These are phyloP conservation scores for Centrapalus pauciflorus DNA, from an alignment of 129 eudicot genomes.

Conservation along the genomic window DNA sequence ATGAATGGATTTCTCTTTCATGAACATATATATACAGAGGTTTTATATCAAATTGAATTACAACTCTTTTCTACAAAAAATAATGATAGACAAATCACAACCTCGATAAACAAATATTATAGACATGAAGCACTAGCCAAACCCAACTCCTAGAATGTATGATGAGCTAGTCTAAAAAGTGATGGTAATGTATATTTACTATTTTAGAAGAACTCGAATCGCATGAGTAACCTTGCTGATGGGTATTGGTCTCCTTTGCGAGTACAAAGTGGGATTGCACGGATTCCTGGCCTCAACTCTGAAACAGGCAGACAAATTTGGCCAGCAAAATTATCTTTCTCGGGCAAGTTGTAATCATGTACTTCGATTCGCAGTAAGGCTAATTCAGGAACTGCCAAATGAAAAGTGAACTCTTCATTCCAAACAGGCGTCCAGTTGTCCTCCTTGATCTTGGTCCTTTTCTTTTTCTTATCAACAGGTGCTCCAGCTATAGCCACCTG, in stretches of 20 bases:
- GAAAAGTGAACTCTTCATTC: constrained; percentile 78
- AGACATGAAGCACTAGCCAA: constrained; percentile 15
- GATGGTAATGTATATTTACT: neutral
- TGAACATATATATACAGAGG: constrained; percentile 4
- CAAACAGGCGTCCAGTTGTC: constrained; percentile 75
- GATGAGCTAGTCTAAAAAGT: constrained; percentile 21
- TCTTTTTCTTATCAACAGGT: constrained; percentile 55
- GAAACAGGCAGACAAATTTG: constrained; percentile 78
- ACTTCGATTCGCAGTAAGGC: constrained; percentile 80
- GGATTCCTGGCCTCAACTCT: constrained; percentile 67
- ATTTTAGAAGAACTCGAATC: constrained; percentile 47
- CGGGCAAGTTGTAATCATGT: constrained; percentile 54
- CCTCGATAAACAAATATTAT: neutral
- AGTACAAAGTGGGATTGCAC: constrained; percentile 58
- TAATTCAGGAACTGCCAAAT: constrained; percentile 70
- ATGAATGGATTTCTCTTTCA: constrained; percentile 5
- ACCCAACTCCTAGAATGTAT: constrained; percentile 6
- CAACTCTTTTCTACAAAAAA: constrained; percentile 26
- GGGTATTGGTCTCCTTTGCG: constrained; percentile 54
- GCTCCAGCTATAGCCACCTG: constrained; percentile 87
- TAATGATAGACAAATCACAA: neutral
- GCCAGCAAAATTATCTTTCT: constrained; percentile 78
- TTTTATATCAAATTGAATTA: constrained; percentile 22
- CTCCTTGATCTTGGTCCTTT: constrained; percentile 50
- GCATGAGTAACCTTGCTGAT: constrained; percentile 72